These are phyloP conservation scores for Xylariaceae sp. DNA, from an alignment of 2,329 filamentous ascomycete species.

Conservation along the genomic window DNA sequence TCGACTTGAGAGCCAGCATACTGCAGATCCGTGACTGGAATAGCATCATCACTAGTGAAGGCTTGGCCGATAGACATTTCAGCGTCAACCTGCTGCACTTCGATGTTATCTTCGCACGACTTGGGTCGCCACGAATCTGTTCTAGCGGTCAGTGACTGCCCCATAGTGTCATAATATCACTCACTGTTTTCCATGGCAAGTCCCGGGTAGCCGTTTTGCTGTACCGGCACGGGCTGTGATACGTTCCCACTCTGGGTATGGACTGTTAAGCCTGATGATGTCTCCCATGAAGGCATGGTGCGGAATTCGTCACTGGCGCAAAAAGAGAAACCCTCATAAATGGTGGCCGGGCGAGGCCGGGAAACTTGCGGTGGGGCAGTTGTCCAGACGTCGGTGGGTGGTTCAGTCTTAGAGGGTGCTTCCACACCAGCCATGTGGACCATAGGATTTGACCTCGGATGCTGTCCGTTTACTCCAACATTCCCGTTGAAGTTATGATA, in stretches of 20 bases:
- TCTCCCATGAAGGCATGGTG: constrained; percentile 52
- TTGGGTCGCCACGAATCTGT: constrained; percentile 50
- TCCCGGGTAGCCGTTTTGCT: constrained; percentile 52
- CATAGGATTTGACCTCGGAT: constrained; percentile 40
- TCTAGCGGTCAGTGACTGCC: constrained; percentile 23
- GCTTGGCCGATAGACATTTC: constrained; percentile 59
- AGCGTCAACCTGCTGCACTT: constrained; percentile 50
- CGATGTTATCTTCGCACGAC: constrained; percentile 51
- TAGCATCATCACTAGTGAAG: constrained; percentile 57
- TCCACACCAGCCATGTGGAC: constrained; percentile 49
- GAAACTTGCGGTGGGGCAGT: constrained; percentile 48
- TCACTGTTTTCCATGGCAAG: constrained; percentile 47
- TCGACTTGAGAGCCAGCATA: constrained; percentile 46
- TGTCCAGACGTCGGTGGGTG: constrained; percentile 48
- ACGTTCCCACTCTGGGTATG: constrained; percentile 48
- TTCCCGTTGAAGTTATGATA: constrained; percentile 45
- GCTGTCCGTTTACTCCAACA: constrained; percentile 41
- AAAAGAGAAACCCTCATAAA: constrained; percentile 58
- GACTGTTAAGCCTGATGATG: constrained; percentile 46
- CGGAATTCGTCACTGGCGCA: constrained; percentile 50
- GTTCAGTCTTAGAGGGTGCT: constrained; percentile 41
- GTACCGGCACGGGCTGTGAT: constrained; percentile 52
- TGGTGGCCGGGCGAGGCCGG: constrained; percentile 52
- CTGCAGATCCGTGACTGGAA: constrained; percentile 57
- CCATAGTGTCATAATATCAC: constrained; percentile 24